A percentile compares a stretch with the other conserved stretches of the same genome.
Evolutionary conservation across 805 yeast genomes (phyloP).

Genomic region (Ogataea ganodermae): DNA sequence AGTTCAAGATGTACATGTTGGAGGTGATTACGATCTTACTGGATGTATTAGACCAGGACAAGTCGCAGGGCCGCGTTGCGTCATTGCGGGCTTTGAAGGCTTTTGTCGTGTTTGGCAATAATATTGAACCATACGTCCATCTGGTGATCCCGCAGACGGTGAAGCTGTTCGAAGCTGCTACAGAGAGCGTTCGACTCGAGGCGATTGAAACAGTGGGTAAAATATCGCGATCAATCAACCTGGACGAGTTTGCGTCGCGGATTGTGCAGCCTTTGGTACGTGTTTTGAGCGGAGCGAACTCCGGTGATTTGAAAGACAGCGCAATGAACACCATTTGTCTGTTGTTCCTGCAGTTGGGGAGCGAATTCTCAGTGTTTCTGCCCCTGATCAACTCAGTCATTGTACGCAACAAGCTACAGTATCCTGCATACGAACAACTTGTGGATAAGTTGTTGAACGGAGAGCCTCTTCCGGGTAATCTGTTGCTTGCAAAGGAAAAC

Average conservation of each 20-base stretch:
- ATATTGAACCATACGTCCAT: constrained; percentile 86
- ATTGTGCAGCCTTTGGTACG: constrained; percentile 85
- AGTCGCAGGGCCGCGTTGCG: constrained; percentile 58
- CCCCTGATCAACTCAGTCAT: constrained; percentile 76
- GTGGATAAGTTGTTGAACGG: constrained; percentile 76
- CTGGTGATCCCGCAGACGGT: constrained; percentile 86
- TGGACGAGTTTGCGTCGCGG: constrained; percentile 87
- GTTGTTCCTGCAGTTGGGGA: constrained; percentile 75
- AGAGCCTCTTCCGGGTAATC: constrained; percentile 81
- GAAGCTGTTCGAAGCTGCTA: constrained; percentile 71
- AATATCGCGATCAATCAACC: constrained; percentile 66
- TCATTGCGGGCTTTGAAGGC: constrained; percentile 77
- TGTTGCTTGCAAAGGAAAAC: constrained; percentile 66
- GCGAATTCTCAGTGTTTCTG: constrained; percentile 81
- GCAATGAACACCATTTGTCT: constrained; percentile 81
- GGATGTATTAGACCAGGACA: constrained; percentile 74
- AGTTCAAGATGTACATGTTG: constrained; percentile 82
- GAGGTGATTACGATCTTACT: constrained; percentile 74
- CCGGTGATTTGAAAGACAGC: constrained; percentile 61
- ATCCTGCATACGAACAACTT: constrained; percentile 76
- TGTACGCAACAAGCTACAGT: constrained; percentile 62
- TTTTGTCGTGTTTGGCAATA: constrained; percentile 82
- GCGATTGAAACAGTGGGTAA: constrained; percentile 85
- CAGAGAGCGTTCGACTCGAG: constrained; percentile 61
- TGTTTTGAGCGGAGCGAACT: constrained; percentile 44